Conservation (phyloP, 1,139 yeast species). For the Protomyces inundatus region DNA sequence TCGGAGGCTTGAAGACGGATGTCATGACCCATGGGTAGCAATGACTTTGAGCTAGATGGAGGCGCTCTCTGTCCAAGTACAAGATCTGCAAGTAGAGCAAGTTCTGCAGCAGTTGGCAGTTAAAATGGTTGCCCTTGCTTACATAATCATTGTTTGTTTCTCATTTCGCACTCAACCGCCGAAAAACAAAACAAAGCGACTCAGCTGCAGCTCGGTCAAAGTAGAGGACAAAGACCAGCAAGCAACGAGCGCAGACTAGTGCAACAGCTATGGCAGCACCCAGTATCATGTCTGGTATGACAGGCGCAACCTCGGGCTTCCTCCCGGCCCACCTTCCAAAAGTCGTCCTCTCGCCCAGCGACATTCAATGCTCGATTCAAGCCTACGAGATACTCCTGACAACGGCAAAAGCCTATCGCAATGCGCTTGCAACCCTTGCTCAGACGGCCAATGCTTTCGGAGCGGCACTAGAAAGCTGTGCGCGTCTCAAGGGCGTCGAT, state of each 20-base stretch:
- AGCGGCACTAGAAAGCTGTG: constrained; percentile 60
- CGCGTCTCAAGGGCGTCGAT: constrained; percentile 63
- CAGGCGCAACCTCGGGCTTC: neutral
- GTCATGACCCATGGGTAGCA: neutral
- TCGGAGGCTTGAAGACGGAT: constrained; percentile 6
- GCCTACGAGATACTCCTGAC: constrained; percentile 48
- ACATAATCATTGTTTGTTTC: neutral
- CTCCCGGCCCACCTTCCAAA: constrained; percentile 3
- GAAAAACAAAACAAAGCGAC: no score
- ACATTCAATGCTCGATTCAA: constrained; percentile 5
- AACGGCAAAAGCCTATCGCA: constrained; percentile 51
- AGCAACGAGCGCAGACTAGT: neutral
- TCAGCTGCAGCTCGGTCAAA: no score
- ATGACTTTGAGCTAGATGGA: no score
- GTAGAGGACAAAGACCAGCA: neutral
- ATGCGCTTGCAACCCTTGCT: constrained; percentile 50
- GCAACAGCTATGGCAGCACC: neutral
- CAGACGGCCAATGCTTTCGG: constrained; percentile 71
- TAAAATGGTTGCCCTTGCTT: neutral
- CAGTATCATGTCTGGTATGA: constrained; percentile 4
- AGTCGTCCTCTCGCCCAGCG: constrained; percentile 7
- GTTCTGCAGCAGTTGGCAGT: no score
- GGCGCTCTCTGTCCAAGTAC: no score
- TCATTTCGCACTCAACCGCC: neutral
- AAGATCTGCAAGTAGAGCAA: no score